These are phyloP conservation scores for Alternaria incomplexa DNA, from an alignment of 2,329 filamentous ascomycete genomes.

Conservation along the genomic window DNA sequence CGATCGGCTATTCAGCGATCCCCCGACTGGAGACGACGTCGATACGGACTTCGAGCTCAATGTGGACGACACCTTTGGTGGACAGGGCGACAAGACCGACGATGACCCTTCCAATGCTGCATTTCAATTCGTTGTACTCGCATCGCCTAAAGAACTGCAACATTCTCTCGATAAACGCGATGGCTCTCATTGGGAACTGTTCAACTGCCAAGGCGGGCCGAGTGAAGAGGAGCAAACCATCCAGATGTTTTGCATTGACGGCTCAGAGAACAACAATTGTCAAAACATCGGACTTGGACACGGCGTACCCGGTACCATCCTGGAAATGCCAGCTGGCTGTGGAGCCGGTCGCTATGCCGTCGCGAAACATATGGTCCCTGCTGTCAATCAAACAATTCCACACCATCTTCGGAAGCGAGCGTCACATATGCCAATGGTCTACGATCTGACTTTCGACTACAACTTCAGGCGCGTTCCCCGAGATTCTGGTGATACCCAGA, in stretches of 20 bases:
- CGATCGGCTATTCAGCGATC: constrained; percentile 45
- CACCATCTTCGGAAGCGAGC: constrained; percentile 18
- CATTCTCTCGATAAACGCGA: constrained; percentile 51
- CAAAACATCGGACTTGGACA: constrained; percentile 47
- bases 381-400: no score
- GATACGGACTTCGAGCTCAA: constrained; percentile 36
- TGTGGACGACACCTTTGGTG: constrained; percentile 19
- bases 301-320: constrained; percentile 48
- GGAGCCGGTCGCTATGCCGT: constrained; percentile 52
- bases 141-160: constrained; percentile 42
- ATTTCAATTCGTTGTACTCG: constrained; percentile 39
- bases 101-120: constrained; percentile 30
- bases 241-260: constrained; percentile 49
- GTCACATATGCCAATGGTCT: constrained; percentile 1
- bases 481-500: constrained; percentile 10
- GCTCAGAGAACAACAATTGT: constrained; percentile 46
- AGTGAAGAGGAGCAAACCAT: constrained; percentile 44
- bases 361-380: constrained; percentile 34
- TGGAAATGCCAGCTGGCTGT: constrained; percentile 52
- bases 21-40: constrained; percentile 38
- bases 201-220: constrained; percentile 41
- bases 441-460: constrained; percentile 21
- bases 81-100: constrained; percentile 3
- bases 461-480: constrained; percentile 11
- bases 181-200: constrained; percentile 55